phyloP scores from a whole-genome alignment of 1,284 basidiomycete genomes.

The Vanrija sp. region DNA sequence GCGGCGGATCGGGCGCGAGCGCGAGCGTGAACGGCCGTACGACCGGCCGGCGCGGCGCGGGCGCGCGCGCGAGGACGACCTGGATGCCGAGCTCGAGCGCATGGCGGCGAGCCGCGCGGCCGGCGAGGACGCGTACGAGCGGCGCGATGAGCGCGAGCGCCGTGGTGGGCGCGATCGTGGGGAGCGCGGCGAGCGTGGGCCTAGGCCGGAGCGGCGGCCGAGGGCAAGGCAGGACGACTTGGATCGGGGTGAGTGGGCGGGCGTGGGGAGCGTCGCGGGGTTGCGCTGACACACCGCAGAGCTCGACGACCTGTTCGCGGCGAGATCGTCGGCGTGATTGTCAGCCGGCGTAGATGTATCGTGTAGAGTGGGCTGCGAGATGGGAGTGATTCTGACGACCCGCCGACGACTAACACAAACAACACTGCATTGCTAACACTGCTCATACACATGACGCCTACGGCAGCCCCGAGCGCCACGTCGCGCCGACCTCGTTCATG shows the following conservation, averaged over 20 bases:
- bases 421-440: too few relatives aligned
- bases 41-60: constrained; percentile 7
- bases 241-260: constrained; percentile 35
- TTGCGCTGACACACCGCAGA: too few relatives aligned
- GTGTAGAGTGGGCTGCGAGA: too few relatives aligned
- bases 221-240: constrained; percentile 29
- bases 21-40: constrained; percentile 13
- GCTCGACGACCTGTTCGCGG: constrained; percentile 21
- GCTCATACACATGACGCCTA: not conserved
- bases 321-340: not conserved
- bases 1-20: constrained; percentile 30
- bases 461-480: constrained; percentile 18
- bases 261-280: not conserved
- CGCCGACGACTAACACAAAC: too few relatives aligned
- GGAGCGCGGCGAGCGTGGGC: not conserved
- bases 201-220: constrained; percentile 14
- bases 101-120: constrained; percentile 20
- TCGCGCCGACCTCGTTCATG: constrained; percentile 19
- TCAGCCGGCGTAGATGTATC: too few relatives aligned
- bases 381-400: too few relatives aligned
- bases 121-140: constrained; percentile 11
- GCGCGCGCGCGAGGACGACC: constrained; percentile 25
- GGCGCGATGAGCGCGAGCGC: constrained; percentile 6
- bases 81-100: constrained; percentile 40
- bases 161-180: not conserved